These are phyloP conservation scores for Arachnomyces sp. DNA, from an alignment of 2,329 filamentous ascomycete genomes.

Conservation along the genomic window DNA sequence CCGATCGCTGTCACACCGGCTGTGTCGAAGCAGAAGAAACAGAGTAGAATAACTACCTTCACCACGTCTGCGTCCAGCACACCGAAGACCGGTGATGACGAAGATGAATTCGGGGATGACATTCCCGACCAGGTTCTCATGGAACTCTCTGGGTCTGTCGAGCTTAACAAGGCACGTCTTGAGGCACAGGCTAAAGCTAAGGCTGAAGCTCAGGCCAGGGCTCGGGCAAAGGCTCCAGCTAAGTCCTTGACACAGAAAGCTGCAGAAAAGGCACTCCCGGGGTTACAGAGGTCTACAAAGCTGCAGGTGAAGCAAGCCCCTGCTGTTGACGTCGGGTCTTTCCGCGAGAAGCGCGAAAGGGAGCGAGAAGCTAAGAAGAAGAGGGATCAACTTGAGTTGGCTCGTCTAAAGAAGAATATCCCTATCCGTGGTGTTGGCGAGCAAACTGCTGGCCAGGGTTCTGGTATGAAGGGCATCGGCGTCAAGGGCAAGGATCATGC, in stretches of 20 bases:
- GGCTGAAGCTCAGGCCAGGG: slow-evolving; percentile 17
- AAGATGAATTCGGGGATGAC: slow-evolving; percentile 35
- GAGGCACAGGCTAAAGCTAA: slow-evolving; percentile 24
- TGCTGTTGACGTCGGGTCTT: slow-evolving; percentile 41
- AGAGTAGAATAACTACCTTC: slow-evolving; percentile 34
- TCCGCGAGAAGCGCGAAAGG: slow-evolving; percentile 65
- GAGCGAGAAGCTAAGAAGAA: slow-evolving; percentile 68
- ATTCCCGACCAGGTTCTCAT: slow-evolving; percentile 34
- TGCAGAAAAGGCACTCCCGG: slow-evolving; percentile 9
- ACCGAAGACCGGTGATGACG: slow-evolving; percentile 27
- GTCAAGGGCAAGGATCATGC: slow-evolving; percentile 71
- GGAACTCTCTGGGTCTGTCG: slow-evolving; percentile 34
- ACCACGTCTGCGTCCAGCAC: slow-evolving; percentile 28
- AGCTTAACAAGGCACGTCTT: slow-evolving; percentile 33
- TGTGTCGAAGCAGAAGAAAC: slow-evolving; percentile 35
- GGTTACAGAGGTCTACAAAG: slow-evolving; percentile 8
- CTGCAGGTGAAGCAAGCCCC: slow-evolving; percentile 14
- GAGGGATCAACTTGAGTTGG: slow-evolving; percentile 63
- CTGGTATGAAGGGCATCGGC: slow-evolving; percentile 63
- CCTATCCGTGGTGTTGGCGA: slow-evolving; percentile 43
- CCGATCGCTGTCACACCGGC: slow-evolving; percentile 31
- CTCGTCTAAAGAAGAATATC: slow-evolving; percentile 52
- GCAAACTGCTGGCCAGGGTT: slow-evolving; percentile 65
- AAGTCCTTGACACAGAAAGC: slow-evolving; percentile 14
- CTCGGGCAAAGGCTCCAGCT: slow-evolving; percentile 18